Conservation (phyloP, 345 rosid genomes). For the Streptanthus diversifolius region DNA sequence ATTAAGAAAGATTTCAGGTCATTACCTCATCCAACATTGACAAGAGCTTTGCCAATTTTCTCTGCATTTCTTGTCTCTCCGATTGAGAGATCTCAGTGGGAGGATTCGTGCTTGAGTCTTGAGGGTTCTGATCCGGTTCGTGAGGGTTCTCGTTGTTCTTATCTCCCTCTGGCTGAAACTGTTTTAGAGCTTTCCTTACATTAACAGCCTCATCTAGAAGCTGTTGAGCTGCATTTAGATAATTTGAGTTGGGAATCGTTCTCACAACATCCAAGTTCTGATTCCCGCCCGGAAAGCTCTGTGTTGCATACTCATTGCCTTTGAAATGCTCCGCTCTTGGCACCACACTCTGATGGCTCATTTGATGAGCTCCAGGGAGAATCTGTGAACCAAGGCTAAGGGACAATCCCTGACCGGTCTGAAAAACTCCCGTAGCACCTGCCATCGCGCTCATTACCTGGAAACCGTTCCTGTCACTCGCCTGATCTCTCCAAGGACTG, state of each 20-base stretch:
- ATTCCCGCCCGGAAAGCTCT: slow-evolving; percentile 41
- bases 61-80: slow-evolving; percentile 84
- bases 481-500: slow-evolving; percentile 54
- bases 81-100: slow-evolving; percentile 66
- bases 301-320: slow-evolving; percentile 53
- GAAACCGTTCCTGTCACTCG: slow-evolving; percentile 58
- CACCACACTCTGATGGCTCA: neutral
- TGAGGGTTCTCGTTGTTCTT: slow-evolving; percentile 42
- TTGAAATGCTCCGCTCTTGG: slow-evolving; percentile 46
- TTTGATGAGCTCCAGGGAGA: slow-evolving; percentile 26
- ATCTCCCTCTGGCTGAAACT: slow-evolving; percentile 46
- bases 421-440: slow-evolving; percentile 43
- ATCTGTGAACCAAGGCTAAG: slow-evolving; percentile 89
- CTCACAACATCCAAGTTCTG: slow-evolving; percentile 43
- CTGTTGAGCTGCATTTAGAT: slow-evolving; percentile 84
- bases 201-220: slow-evolving; percentile 92
- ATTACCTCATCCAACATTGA: slow-evolving; percentile 96
- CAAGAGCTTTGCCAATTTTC: slow-evolving; percentile 84
- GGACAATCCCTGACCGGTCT: slow-evolving; percentile 56
- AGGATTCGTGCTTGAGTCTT: slow-evolving; percentile 38
- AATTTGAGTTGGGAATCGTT: slow-evolving; percentile 66
- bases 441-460: slow-evolving; percentile 54
- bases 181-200: slow-evolving; percentile 73
- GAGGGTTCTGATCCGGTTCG: slow-evolving; percentile 47
- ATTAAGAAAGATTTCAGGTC: neutral